These are phyloP conservation scores for Salvia hispanica DNA, from an alignment of 257 asterid genomes.

Conservation along the genomic window DNA sequence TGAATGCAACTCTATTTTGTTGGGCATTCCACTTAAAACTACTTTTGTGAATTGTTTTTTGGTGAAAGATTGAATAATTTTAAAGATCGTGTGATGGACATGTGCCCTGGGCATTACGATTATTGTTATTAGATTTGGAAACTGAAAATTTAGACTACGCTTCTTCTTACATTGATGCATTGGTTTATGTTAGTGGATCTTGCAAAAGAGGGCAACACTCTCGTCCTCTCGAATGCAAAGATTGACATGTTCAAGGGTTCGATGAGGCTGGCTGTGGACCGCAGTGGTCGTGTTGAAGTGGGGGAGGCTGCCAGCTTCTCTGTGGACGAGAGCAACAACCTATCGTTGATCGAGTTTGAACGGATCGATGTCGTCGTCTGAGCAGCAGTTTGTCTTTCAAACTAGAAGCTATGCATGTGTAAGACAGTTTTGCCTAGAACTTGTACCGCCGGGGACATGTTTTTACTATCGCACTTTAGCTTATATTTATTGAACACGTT, in stretches of 20 bases:
- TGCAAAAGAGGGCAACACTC: slow-evolving; percentile 66
- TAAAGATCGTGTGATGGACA: no score
- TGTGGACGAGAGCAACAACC: slow-evolving; percentile 58
- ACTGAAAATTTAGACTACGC: background rate
- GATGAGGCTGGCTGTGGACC: slow-evolving; percentile 80
- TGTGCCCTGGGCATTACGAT: background rate
- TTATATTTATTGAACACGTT: background rate
- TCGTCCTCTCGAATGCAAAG: slow-evolving; percentile 62
- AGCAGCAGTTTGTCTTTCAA: slow-evolving; percentile 20
- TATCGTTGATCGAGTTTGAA: slow-evolving; percentile 77
- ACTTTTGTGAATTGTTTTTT: background rate
- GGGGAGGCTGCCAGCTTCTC: slow-evolving; percentile 53
- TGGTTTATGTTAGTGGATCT: slow-evolving; percentile 53
- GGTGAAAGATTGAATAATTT: no score
- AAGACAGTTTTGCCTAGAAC: slow-evolving; percentile 27
- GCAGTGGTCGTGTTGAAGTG: slow-evolving; percentile 63
- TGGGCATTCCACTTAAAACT: background rate
- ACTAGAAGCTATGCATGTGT: slow-evolving; percentile 24
- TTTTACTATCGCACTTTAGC: slow-evolving; percentile 4
- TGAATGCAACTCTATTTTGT: no score
- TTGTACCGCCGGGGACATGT: slow-evolving; percentile 6
- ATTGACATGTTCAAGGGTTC: slow-evolving; percentile 86
- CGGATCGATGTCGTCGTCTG: slow-evolving; percentile 69
- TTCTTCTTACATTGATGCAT: slow-evolving; percentile 13
- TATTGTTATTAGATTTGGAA: background rate